These are phyloP conservation scores for Toxoplasma gondii DNA, from an alignment of 169 alveolate species.

Conservation along the genomic window DNA sequence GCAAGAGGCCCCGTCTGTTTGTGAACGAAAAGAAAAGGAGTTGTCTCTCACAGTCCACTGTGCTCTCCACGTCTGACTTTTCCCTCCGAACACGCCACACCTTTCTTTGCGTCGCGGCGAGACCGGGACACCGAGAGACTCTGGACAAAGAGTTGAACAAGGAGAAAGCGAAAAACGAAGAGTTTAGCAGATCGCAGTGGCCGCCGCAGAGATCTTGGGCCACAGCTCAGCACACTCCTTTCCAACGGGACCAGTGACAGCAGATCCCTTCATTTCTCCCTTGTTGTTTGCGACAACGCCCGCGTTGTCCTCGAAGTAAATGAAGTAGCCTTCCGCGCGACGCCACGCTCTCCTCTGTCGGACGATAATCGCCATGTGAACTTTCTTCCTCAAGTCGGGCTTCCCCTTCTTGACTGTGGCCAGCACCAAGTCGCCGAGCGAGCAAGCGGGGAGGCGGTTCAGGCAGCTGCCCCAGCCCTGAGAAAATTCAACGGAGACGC, in stretches of 20 bases:
- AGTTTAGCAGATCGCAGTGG: conserved; percentile 96
- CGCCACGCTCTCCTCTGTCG: conserved; percentile 99
- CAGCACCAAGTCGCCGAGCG: conserved; percentile 99
- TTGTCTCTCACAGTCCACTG: too few species aligned
- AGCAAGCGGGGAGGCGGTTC: conserved; percentile 97
- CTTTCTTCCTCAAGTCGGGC: conserved; percentile 98
- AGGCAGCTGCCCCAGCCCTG: conserved; percentile 94
- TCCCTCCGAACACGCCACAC: too few species aligned
- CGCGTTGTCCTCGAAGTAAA: conserved; percentile 99
- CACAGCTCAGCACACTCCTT: conserved; percentile 99
- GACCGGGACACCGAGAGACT: not conserved
- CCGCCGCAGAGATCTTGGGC: conserved; percentile 99
- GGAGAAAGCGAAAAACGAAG: not conserved
- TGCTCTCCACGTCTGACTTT: too few species aligned
- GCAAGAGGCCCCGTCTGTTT: too few species aligned
- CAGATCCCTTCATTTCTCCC: conserved; percentile 99
- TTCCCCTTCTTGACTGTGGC: conserved; percentile 98
- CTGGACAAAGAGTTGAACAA: not conserved
- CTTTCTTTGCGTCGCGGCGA: not conserved
- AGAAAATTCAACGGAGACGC: not conserved
- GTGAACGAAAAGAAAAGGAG: too few species aligned
- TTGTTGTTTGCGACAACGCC: conserved; percentile 99
- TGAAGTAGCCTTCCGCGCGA: conserved; percentile 97
- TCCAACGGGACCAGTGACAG: conserved; percentile 99
- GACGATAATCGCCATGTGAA: conserved; percentile 96